A percentile compares a stretch with the other conserved stretches of the same genome.
These are phyloP conservation scores for Parachaetomium inaequale DNA, from an alignment of 495 filamentous ascomycete species.

Conservation along the genomic window DNA sequence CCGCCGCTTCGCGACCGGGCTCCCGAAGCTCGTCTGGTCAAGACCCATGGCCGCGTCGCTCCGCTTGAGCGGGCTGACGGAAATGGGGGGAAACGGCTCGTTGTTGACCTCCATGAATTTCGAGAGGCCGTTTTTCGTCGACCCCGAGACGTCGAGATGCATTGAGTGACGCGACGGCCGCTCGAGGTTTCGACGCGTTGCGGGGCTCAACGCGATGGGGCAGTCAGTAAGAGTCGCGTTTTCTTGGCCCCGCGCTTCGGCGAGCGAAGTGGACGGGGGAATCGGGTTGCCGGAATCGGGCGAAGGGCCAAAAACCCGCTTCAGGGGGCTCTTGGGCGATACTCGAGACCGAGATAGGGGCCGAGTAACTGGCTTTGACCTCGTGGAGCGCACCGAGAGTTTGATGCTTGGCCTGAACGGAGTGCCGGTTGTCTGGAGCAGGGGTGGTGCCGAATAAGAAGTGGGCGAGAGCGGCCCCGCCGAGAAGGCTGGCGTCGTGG, in stretches of 20 bases:
- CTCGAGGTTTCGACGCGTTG: conserved; percentile 43
- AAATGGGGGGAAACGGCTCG: conserved; percentile 46
- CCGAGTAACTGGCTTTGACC: conserved; percentile 44
- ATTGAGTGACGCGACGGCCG: conserved; percentile 44
- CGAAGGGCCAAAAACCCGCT: conserved; percentile 67
- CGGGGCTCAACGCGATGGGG: conserved; percentile 38
- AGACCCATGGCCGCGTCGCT: conserved; percentile 87
- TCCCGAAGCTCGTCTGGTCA: conserved; percentile 71
- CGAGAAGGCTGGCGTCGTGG: conserved; percentile 31
- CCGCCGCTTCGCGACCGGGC: conserved; percentile 80
- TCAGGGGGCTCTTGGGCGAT: conserved; percentile 70
- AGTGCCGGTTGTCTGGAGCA: conserved; percentile 34
- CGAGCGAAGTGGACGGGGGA: conserved; percentile 39
- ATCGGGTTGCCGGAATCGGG: conserved; percentile 66
- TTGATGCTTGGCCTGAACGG: conserved; percentile 46
- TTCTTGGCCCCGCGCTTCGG: conserved; percentile 50
- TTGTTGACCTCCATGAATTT: conserved; percentile 41
- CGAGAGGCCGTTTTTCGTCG: conserved; percentile 47
- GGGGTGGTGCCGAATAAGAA: conserved; percentile 32
- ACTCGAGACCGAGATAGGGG: conserved; percentile 50
- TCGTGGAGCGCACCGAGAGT: conserved; percentile 51
- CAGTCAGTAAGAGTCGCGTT: conserved; percentile 43
- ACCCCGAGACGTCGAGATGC: conserved; percentile 47
- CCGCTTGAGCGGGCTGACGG: conserved; percentile 85
- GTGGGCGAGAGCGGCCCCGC: conserved; percentile 23